These are phyloP conservation scores for Chromera velia DNA, from an alignment of 73 alveolate genomes.

Conservation along the genomic window DNA sequence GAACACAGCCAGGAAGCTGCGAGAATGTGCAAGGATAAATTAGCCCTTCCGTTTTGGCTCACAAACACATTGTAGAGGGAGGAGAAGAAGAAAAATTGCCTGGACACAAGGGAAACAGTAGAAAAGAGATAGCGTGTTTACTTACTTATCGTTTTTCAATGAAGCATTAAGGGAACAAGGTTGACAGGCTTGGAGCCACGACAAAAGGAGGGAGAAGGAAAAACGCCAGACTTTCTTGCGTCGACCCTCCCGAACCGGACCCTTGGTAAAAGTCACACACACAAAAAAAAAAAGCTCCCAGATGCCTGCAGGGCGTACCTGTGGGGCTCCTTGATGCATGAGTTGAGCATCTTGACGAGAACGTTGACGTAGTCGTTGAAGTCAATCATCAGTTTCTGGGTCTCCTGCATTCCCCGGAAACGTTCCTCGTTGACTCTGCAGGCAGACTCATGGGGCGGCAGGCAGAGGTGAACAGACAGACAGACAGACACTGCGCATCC, in stretches of 20 bases:
- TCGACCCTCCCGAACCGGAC: not conserved
- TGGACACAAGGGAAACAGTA: too few relatives aligned
- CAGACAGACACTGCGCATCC: too few relatives aligned
- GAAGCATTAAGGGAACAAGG: too few relatives aligned
- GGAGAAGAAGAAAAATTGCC: too few relatives aligned
- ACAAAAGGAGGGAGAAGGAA: too few relatives aligned
- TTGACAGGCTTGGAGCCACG: too few relatives aligned
- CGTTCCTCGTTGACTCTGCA: constrained; percentile 56
- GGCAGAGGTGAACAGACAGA: not conserved
- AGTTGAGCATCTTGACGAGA: constrained; percentile 71
- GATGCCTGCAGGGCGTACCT: not conserved
- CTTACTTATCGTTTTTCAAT: too few relatives aligned
- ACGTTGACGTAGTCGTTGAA: constrained; percentile 62
- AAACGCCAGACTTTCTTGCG: too few relatives aligned
- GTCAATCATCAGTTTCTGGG: constrained; percentile 75
- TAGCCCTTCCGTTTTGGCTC: not conserved
- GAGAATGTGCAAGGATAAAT: not conserved
- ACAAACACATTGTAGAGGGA: not conserved
- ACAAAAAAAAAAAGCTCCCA: not conserved
- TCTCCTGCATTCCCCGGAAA: constrained; percentile 64
- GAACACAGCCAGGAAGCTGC: constrained; percentile 75
- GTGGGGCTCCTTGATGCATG: constrained; percentile 70
- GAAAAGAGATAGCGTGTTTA: too few relatives aligned
- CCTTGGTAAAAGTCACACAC: not conserved
- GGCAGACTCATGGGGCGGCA: too few relatives aligned